Evolutionary conservation across 306 rosid species (phyloP), one percentile per base, ranked within the genome.

Genomic region (Cucurbita moschata): DNA sequence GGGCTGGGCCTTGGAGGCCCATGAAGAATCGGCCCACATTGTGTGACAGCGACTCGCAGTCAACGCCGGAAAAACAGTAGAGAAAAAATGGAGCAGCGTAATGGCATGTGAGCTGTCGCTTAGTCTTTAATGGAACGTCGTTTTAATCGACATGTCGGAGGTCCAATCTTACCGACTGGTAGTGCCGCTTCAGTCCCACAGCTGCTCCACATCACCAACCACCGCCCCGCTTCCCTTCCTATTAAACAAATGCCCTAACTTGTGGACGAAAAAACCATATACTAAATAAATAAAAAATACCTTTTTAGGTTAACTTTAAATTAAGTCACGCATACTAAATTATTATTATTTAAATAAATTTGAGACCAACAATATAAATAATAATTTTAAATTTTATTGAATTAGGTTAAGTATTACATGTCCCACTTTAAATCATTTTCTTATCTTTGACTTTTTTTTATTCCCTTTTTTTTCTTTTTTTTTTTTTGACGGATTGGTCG

Each of bases 101-200:
- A 64, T 64, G 51, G 15, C 72, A 67, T 67, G 56, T 67, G 72
- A 67, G 72, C 38, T 67, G 72, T 67, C 72, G 72, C 72, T 11
- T 0, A 23, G 37, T 67, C 72, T 67, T 67, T 21, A 67, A 43
- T 67, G 72, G 11, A 18, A 67, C 38, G 71, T 65, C 71, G 37
- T 66, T 43, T 43, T 66, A 66, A 40, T 66, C 72, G 72, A 66
- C 72, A 66, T 66, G 72, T 44, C 70, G 72, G 26, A 5, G n/a
- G 69, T 63, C 71, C n/a, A 65, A 65, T 65, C 71, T 65, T n/a
- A 65, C 53, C 71, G 53, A 18, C 71, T 65, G 15, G 16, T 51
- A 42, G 15, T 19, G 70, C 51, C 70, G 50, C 15, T 14, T 16
- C 51, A 64, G 51, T 64, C 70, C 50, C 67, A 61, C 67, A 6